Evolutionary conservation across 1,139 yeast genomes (phyloP).

Genomic region (Saccharomyces hybrid): DNA sequence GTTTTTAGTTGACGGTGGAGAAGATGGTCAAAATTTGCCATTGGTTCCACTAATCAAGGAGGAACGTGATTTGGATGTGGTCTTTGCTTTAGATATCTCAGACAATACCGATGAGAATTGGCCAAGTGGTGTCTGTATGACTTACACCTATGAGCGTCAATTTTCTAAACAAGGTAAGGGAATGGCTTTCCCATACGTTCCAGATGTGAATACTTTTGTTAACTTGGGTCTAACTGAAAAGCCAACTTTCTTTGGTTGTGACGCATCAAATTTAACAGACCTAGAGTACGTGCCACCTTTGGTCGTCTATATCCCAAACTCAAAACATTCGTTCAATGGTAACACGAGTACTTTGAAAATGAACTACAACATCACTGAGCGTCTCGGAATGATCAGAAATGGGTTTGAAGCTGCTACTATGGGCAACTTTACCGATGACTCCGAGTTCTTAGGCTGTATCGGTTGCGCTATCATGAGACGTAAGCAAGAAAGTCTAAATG

Average conservation of each 20-base stretch:
- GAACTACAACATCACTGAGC: conserved; percentile 52
- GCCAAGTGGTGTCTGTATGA: conserved; percentile 74
- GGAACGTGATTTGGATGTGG: conserved; percentile 61
- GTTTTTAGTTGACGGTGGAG: conserved; percentile 83
- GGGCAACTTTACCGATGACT: conserved; percentile 63
- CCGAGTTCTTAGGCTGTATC: conserved; percentile 70
- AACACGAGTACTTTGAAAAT: conserved; percentile 69
- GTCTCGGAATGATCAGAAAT: conserved; percentile 56
- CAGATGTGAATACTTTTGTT: conserved; percentile 61
- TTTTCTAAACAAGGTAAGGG: conserved; percentile 47
- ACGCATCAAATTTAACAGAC: conserved; percentile 50
- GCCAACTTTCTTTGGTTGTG: conserved; percentile 85
- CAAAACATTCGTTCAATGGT: conserved; percentile 58
- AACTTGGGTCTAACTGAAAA: conserved; percentile 47
- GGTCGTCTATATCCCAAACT: conserved; percentile 71
- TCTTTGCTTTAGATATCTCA: conserved; percentile 77
- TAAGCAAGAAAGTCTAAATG: conserved; percentile 64
- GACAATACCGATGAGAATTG: conserved; percentile 62
- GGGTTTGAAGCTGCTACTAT: conserved; percentile 77
- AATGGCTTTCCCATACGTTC: conserved; percentile 76
- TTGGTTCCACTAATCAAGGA: conserved; percentile 67
- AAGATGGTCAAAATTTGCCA: conserved; percentile 74
- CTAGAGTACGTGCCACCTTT: conserved; percentile 57
- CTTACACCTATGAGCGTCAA: conserved; percentile 61
- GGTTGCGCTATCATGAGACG: conserved; percentile 86